Conservation (phyloP, 352 stramenopile genomes). For the Globisporangium carolinianum region DNA sequence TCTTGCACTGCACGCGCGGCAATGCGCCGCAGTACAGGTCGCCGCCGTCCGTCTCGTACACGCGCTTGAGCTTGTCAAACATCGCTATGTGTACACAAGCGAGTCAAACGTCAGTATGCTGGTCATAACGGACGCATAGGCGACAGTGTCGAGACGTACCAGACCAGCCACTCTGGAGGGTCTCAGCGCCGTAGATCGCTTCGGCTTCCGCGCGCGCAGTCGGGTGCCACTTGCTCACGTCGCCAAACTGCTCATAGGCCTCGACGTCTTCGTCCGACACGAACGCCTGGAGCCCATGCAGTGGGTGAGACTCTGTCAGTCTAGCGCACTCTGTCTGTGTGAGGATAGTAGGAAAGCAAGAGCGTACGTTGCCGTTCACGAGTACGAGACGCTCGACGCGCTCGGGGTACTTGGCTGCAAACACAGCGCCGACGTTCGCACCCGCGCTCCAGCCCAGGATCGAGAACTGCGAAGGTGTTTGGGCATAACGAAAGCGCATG, state of each 20-base stretch:
- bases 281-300: constrained; percentile 39
- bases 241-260: constrained; percentile 35
- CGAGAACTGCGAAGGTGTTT: constrained; percentile 34
- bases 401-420: constrained; percentile 62
- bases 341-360: neutral
- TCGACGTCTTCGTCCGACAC: constrained; percentile 68
- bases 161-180: constrained; percentile 52
- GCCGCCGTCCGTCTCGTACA: constrained; percentile 45
- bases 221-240: constrained; percentile 48
- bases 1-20: constrained; percentile 78
- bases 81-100: constrained; percentile 24
- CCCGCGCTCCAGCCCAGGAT: constrained; percentile 71
- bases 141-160: constrained; percentile 4
- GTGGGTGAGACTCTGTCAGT: neutral
- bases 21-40: constrained; percentile 67
- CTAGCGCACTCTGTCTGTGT: neutral
- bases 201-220: constrained; percentile 35
- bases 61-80: constrained; percentile 32
- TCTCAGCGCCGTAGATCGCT: constrained; percentile 45
- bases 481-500: neutral
- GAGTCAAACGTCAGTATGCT: neutral
- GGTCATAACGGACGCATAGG: neutral
- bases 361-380: constrained; percentile 74
- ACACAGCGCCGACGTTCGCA: constrained; percentile 62
- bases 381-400: constrained; percentile 65